Conservation (phyloP, 2,329 filamentous ascomycete genomes). For the Penicillium sp. region DNA sequence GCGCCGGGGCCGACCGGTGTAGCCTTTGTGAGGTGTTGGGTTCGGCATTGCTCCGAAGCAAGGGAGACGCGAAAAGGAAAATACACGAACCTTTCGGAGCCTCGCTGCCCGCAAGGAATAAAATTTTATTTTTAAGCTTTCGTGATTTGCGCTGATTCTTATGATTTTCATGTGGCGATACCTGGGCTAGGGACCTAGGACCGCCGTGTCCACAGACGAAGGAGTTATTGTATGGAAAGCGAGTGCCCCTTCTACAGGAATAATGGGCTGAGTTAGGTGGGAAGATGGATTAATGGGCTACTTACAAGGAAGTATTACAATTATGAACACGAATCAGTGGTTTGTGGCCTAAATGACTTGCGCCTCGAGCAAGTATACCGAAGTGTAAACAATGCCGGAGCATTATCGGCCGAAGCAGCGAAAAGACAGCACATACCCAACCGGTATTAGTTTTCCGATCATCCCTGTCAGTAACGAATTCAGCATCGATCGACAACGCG, state of each 20-base stretch:
- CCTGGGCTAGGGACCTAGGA: not conserved
- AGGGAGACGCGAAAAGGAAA: constrained; percentile 13
- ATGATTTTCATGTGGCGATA: constrained; percentile 3
- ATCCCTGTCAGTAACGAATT: constrained; percentile 23
- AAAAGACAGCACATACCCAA: constrained; percentile 2
- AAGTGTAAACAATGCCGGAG: not conserved
- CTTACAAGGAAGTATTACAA: not conserved
- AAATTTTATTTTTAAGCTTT: not conserved
- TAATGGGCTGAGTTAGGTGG: not conserved
- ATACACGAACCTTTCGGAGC: constrained; percentile 11
- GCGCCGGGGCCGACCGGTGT: not conserved
- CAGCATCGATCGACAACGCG: constrained; percentile 15
- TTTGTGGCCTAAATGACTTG: not conserved
- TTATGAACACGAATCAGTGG: not conserved
- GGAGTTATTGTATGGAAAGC: not conserved
- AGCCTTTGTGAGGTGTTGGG: constrained; percentile 9
- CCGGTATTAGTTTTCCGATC: constrained; percentile 6
- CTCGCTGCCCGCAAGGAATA: constrained; percentile 15
- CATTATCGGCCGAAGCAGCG: not conserved
- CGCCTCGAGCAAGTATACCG: not conserved
- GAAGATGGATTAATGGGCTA: not conserved
- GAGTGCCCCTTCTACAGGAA: not conserved
- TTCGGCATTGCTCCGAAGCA: constrained; percentile 24
- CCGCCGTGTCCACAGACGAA: not conserved
- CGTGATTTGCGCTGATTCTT: not conserved